Percentiles rank a stretch among this genome's conserved stretches.
Conservation (phyloP, 768 basidiomycete genomes). For the Podaxis carcinomalis region DNA sequence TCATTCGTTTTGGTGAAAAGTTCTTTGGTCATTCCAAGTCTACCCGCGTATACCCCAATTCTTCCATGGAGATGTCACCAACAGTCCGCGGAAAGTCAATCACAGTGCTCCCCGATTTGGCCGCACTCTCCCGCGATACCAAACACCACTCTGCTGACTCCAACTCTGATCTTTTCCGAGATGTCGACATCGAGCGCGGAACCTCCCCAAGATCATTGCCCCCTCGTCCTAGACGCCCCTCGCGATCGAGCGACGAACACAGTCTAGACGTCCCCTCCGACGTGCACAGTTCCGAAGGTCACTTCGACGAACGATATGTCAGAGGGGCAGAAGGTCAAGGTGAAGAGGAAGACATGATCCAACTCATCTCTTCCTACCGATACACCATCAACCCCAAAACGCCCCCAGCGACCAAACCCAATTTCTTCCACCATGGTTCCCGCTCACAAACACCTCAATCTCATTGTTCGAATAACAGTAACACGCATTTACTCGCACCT, state of each 20-base stretch:
- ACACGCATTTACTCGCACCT: not conserved
- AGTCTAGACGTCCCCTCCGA: not conserved
- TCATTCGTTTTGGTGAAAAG: constrained; percentile 53
- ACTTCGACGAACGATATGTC: constrained; percentile 25
- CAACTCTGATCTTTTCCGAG: not conserved
- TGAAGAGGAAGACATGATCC: constrained; percentile 44
- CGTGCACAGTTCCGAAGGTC: constrained; percentile 15
- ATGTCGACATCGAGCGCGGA: not conserved
- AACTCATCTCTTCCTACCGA: constrained; percentile 45
- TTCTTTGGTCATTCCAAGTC: constrained; percentile 48
- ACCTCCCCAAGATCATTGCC: not conserved
- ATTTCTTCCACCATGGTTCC: constrained; percentile 2
- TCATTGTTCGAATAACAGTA: not conserved
- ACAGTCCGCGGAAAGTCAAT: constrained; percentile 42
- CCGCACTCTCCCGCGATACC: not conserved
- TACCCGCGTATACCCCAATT: constrained; percentile 29
- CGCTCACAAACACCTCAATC: not conserved
- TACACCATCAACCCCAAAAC: constrained; percentile 18
- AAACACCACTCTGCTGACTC: not conserved
- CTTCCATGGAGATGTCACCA: constrained; percentile 25
- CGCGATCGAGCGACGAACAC: not conserved
- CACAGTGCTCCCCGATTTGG: constrained; percentile 7
- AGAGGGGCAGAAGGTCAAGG: constrained; percentile 16
- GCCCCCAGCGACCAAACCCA: constrained; percentile 2
- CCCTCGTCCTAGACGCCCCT: not conserved